phyloP scores from a whole-genome alignment of 139 green algal genomes.

The Parachlorella kessleri region DNA sequence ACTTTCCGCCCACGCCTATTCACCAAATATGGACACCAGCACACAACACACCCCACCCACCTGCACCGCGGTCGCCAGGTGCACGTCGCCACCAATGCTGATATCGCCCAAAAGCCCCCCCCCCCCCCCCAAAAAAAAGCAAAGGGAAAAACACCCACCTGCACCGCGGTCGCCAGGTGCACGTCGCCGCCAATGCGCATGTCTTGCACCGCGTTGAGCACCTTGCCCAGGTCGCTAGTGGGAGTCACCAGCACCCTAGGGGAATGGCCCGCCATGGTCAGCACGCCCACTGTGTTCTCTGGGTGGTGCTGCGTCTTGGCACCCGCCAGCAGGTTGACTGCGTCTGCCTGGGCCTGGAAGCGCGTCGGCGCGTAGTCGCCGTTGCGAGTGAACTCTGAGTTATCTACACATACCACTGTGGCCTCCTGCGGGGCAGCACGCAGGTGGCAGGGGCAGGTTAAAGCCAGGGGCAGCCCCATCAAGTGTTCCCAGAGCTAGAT shows the following conservation, averaged over 20 bases:
- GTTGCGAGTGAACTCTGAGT: conserved; percentile 94
- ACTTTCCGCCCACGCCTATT: too few species aligned
- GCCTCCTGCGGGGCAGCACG: too few species aligned
- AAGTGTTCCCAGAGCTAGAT: too few species aligned
- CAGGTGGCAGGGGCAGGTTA: too few species aligned
- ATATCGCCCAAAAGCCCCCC: too few species aligned
- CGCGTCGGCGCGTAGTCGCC: conserved; percentile 95
- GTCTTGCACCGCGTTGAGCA: conserved; percentile 90
- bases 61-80: conserved; percentile 80
- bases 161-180: conserved; percentile 82
- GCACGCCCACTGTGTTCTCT: conserved; percentile 97
- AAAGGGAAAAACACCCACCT: too few species aligned
- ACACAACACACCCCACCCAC: too few species aligned
- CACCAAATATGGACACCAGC: too few species aligned
- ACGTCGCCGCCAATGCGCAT: conserved; percentile 85
- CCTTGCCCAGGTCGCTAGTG: conserved; percentile 95
- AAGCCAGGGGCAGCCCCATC: too few species aligned
- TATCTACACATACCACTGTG: conserved; percentile 95
- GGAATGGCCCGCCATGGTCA: conserved; percentile 96
- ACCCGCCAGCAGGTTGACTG: conserved; percentile 95
- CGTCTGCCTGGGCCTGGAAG: conserved; percentile 95
- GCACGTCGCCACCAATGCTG: conserved; percentile 81
- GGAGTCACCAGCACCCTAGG: conserved; percentile 95
- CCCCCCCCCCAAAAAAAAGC: too few species aligned
- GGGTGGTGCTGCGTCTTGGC: conserved; percentile 97